Evolutionary conservation across 345 rosid genomes (phyloP).

Genomic region (Gossypium mustelinum): DNA sequence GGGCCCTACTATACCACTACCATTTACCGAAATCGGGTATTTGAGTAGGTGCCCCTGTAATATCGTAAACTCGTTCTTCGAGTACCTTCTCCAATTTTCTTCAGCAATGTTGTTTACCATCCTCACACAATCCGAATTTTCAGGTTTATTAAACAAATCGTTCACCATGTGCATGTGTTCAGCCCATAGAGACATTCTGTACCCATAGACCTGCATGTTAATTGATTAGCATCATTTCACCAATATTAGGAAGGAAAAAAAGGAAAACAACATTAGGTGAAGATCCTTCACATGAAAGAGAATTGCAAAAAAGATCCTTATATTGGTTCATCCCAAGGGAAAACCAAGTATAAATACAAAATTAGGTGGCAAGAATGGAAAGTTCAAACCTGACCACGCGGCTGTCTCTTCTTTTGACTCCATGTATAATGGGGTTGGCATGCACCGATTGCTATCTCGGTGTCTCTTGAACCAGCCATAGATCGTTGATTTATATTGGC

Average conservation of each 20-base stretch:
- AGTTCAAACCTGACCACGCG: constrained; percentile 58
- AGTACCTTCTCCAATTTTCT: constrained; percentile 67
- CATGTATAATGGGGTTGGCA: constrained; percentile 69
- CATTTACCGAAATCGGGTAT: constrained; percentile 59
- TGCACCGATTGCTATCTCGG: constrained; percentile 87
- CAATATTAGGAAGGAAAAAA: not conserved
- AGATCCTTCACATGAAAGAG: too few species aligned
- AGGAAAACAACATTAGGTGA: not conserved
- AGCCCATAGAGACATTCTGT: constrained; percentile 83
- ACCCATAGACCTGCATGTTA: constrained; percentile 61
- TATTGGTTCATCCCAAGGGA: too few species aligned
- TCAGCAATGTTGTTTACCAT: constrained; percentile 60
- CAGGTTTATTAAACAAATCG: constrained; percentile 47
- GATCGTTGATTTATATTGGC: constrained; percentile 87
- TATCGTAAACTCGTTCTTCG: constrained; percentile 33
- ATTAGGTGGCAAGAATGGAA: not conserved
- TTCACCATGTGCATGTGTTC: constrained; percentile 64
- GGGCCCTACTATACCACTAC: constrained; percentile 48
- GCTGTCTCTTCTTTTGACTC: constrained; percentile 47
- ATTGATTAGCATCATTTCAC: not conserved
- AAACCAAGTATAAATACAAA: not conserved
- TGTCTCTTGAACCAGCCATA: constrained; percentile 78
- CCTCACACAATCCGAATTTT: constrained; percentile 53
- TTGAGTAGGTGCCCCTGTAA: constrained; percentile 74
- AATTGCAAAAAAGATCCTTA: too few species aligned